These are phyloP conservation scores for Isatis tinctoria DNA, from an alignment of 345 rosid genomes.

Conservation along the genomic window DNA sequence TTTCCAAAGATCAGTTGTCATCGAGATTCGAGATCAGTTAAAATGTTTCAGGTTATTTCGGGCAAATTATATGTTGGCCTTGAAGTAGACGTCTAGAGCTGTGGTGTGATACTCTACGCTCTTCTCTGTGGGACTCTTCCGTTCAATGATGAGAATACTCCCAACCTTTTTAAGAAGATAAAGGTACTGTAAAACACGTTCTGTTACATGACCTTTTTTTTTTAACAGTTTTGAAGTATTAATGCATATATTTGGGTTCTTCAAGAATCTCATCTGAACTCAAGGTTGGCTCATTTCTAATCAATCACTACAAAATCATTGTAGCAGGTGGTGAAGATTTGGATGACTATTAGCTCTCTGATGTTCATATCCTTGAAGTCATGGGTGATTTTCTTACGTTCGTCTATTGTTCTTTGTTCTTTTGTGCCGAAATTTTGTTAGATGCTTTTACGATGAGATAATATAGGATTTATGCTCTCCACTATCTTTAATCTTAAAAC, in stretches of 20 bases:
- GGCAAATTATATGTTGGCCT: conserved; percentile 91
- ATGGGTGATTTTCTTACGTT: not conserved
- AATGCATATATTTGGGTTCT: not conserved
- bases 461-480: conserved; percentile 30
- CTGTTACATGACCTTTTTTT: not conserved
- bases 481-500: conserved; percentile 15
- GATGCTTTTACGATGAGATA: conserved; percentile 28
- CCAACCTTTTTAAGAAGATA: conserved; percentile 84
- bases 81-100: conserved; percentile 99
- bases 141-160: conserved; percentile 88
- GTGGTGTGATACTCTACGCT: conserved; percentile 93
- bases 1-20: not conserved
- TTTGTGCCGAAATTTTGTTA: conserved; percentile 25
- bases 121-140: conserved; percentile 97
- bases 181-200: conserved; percentile 45
- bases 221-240: not conserved
- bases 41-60: conserved; percentile 62
- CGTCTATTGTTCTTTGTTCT: conserved; percentile 14
- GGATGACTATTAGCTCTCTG: no score
- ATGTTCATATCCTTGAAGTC: no score
- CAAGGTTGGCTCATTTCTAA: no score
- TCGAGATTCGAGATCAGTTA: not conserved
- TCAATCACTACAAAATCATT: no score
- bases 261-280: no score
- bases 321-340: no score